Evolutionary conservation across 176 grass and related monocot genomes (phyloP), one percentile per base, ranked within the genome.

Genomic region (Oropetium thomaeum): DNA sequence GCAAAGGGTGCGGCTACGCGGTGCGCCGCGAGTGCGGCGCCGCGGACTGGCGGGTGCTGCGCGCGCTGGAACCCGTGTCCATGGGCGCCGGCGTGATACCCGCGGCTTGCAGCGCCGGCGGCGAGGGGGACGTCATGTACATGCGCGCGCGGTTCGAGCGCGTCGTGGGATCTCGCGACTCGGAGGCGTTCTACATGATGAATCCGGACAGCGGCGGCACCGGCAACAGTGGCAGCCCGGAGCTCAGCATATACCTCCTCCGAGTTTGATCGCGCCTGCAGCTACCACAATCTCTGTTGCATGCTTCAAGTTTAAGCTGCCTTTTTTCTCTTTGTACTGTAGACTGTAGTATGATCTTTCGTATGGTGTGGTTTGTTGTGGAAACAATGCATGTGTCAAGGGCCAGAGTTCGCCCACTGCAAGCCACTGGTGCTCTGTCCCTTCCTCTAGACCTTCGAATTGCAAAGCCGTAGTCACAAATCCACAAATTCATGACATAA

Each of bases 181-280:
- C 95, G 20, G 95, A 97, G 67, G 95, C 95, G 26, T 97, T 97
- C 82, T 97, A 94, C 84, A 97, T 97, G 95, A 94, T 97, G 84
- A 97, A 87, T 77, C 95, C 91, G 5, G 95, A 94, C 74, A 59
- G 51, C 70, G 43, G 29, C 73, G 44, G 43, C 14, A 10, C 73
- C 38, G 30, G 58, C 73, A 79, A 61, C 85, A 92, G 81, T 52
- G 83, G 82, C 61, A 84, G 95, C 5, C 81, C 95, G 22, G 95
- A 97, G 78, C 95, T 97, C 10, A 97, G 88, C 70, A 71, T 97
- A 84, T 97, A 97, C 75, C 88, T 97, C 57, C 91, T 97, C 0
- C 78, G 95, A 88, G 88, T 92, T 81, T 97, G 95, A 97, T 87
- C 45, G 10, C 33, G 49, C 30, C 22, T 16, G 65, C 42, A 75